A percentile compares a stretch with the other conserved stretches of the same genome.
Conservation (phyloP, 2,329 filamentous ascomycete species). For the Pestalotiopsis sp. region DNA sequence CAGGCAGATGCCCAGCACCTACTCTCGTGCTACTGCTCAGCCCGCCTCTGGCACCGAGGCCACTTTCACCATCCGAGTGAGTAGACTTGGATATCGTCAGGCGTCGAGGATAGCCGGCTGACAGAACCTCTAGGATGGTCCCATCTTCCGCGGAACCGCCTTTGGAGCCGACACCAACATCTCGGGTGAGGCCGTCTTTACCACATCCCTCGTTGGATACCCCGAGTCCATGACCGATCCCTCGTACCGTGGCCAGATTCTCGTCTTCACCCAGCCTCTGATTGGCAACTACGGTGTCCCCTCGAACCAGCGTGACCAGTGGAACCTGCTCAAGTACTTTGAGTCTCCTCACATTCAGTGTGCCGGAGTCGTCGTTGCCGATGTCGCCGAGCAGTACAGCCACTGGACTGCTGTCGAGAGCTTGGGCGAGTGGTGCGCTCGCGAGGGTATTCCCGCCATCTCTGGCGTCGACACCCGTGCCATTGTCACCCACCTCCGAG, state of each 20-base stretch:
- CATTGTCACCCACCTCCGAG: slow-evolving; percentile 92
- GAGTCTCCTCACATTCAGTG: slow-evolving; percentile 98
- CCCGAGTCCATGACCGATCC: slow-evolving; percentile 92
- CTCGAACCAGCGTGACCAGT: slow-evolving; percentile 79
- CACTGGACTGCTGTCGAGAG: slow-evolving; percentile 99
- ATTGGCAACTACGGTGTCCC: slow-evolving; percentile 99
- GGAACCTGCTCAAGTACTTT: slow-evolving; percentile 94
- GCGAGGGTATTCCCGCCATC: slow-evolving; percentile 94
- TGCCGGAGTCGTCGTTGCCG: slow-evolving; percentile 91
- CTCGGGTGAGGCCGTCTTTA: slow-evolving; percentile 97
- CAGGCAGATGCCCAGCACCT: slow-evolving; percentile 63
- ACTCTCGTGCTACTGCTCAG: slow-evolving; percentile 57
- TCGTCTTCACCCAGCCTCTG: slow-evolving; percentile 96
- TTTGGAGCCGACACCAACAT: slow-evolving; percentile 97
- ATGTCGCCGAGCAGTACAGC: slow-evolving; percentile 91
- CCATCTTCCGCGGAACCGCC: slow-evolving; percentile 92
- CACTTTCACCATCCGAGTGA: slow-evolving; percentile 82
- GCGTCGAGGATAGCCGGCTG: background rate
- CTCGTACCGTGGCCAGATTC: slow-evolving; percentile 89
- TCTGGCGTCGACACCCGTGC: slow-evolving; percentile 95
- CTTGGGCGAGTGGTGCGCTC: slow-evolving; percentile 89
- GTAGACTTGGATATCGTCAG: background rate
- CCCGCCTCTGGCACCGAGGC: slow-evolving; percentile 74
- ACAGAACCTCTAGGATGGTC: slow-evolving; percentile 61
- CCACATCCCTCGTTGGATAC: slow-evolving; percentile 95